These are phyloP conservation scores for Ciborinia camelliae DNA, from an alignment of 2,329 filamentous ascomycete species.

Conservation along the genomic window DNA sequence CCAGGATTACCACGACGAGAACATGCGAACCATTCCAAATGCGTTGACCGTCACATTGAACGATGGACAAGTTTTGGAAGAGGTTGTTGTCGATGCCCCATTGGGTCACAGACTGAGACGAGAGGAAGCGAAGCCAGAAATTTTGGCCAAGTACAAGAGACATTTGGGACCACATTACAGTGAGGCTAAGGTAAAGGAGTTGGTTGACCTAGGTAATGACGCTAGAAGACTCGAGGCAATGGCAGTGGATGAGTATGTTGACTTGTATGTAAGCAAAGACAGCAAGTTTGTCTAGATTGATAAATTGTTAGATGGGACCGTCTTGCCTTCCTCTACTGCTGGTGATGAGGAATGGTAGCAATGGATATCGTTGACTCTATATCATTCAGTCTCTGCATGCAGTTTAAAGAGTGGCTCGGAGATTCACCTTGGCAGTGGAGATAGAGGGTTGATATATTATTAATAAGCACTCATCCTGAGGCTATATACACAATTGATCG, in stretches of 20 bases:
- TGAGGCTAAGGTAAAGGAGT: conserved; percentile 72
- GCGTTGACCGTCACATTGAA: conserved; percentile 92
- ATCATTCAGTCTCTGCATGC: too few relatives aligned
- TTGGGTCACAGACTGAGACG: conserved; percentile 86
- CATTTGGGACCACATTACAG: conserved; percentile 83
- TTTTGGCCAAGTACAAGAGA: conserved; percentile 91
- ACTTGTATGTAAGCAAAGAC: conserved; percentile 67
- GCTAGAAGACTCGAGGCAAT: conserved; percentile 71
- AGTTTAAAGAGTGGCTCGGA: too few relatives aligned
- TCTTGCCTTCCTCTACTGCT: too few relatives aligned
- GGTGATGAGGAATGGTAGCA: too few relatives aligned
- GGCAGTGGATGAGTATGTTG: conserved; percentile 89
- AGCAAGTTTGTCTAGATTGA: conserved; percentile 49
- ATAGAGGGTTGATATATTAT: too few relatives aligned
- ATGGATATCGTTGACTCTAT: too few relatives aligned
- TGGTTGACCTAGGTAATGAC: conserved; percentile 77
- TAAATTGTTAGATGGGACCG: conserved; percentile 38
- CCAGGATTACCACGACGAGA: conserved; percentile 89
- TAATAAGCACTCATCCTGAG: too few relatives aligned
- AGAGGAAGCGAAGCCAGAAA: conserved; percentile 97
- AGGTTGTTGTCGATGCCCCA: conserved; percentile 90
- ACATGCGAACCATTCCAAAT: conserved; percentile 94
- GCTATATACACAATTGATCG: too few relatives aligned
- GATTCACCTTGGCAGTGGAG: too few relatives aligned
- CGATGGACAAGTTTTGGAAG: conserved; percentile 86